phyloP scores from a whole-genome alignment of 1,284 basidiomycete species.

The Cystobasidium sp. region DNA sequence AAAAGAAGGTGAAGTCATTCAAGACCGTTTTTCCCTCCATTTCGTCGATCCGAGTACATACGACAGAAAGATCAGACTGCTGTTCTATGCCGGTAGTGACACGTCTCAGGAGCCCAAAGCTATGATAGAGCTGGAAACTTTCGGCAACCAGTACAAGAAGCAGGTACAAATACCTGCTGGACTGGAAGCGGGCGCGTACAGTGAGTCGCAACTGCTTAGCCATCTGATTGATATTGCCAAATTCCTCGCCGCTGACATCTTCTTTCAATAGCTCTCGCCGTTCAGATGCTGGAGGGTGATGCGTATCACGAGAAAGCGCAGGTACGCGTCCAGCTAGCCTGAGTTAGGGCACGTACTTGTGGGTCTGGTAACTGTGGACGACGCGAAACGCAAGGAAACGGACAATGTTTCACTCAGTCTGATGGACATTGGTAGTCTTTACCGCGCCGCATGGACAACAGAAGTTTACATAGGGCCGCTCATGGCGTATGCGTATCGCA shows the following conservation, averaged over 20 bases:
- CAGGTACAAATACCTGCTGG: not conserved
- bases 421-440: no score
- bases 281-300: not conserved
- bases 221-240: not conserved
- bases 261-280: not conserved
- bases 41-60: not conserved
- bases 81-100: not conserved
- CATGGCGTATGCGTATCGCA: no score
- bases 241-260: not conserved
- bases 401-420: no score
- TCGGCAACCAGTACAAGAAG: slow-evolving; percentile 8
- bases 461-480: no score
- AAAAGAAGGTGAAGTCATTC: slow-evolving; percentile 4
- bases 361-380: no score
- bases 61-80: not conserved
- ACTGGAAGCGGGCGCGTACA: not conserved
- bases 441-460: no score
- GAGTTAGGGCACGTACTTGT: not conserved
- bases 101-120: not conserved
- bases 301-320: not conserved
- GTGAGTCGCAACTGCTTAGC: not conserved
- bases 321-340: not conserved
- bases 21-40: slow-evolving; percentile 2
- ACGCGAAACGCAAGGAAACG: no score
- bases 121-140: not conserved